Evolutionary conservation across 768 basidiomycete genomes (phyloP), one percentile per base, ranked within the genome.

Genomic region (Hypholoma sublateritium): DNA sequence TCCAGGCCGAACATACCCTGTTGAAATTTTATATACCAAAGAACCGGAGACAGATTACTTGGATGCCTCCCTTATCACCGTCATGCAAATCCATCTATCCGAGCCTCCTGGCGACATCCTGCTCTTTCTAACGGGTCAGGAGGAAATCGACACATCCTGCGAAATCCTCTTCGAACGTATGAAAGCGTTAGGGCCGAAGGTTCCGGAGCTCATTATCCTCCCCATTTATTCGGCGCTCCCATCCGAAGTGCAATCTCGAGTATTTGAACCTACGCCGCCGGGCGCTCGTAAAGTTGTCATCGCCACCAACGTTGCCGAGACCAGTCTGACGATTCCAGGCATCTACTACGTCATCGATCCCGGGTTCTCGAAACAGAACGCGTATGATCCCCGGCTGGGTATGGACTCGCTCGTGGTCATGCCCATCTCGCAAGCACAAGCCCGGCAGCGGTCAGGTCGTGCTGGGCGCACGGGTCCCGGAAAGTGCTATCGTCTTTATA

Each of bases 321-420:
- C 97, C 11, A 95, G 93, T 74, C 79, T 99, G 69, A 98, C 97
- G 7, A 99, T 98, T 66, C 94, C 95, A 34, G 97, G 95, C 28
- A 97, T 99, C 69, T 98, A 98, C 79, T 99, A 98, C 65, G 96
- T 99, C 64, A 88, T 99, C 59, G 97, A 99, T 68, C 96, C 97
- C 1, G 97, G 97, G 12, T 98, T 99, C 75, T 89, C 94, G 35
- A 99, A 99, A 72, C 97, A 99, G 72, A 98, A 98, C 67, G 96
- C 95, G 1, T 99, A 97, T 69, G 97, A 99, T 69, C 95, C 97
- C 17, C 83, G 93, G 51, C 76, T 98, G 59, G 97, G 95, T 62
- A 98, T 99, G 97, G 97, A 99, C 75, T 98, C 95, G 12, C 82
- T 99, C 53, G 90, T 98, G 51, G 96, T 98, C 32, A 98, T 95